Base-by-base conservation (phyloP, 2,329 filamentous ascomycete genomes). In the Byssothecium circinans region DNA sequence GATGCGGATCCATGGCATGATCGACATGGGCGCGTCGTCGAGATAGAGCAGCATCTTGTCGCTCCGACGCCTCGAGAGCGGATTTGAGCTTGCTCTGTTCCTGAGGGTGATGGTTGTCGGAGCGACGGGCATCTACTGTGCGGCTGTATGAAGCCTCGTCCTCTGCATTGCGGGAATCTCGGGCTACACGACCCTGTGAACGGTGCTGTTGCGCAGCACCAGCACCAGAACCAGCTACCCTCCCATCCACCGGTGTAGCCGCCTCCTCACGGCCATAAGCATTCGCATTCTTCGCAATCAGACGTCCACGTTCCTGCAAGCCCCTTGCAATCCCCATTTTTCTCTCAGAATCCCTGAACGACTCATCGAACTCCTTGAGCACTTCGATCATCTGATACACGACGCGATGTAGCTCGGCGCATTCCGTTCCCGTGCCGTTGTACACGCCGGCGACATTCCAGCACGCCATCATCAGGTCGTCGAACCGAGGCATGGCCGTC, bases 371-470 rank as follows among this genome's bases (percentile, higher is more conserved):
- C 32, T 65, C 62, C 19, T 53, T 49, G 2, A 69, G 52, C 1
- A 62, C 64, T 6, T 48, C 39, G 17, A 62, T 58, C n/a, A 69
- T 47, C 8, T 62, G 60, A 1, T 52, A 51, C 3, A 68, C 57
- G 2, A 55, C 52, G 4, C 44, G 51, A 35, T 67, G 60, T 10
- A 69, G 53, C 8, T 59, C 62, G 1, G 55, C 48, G 18, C 61
- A 61, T 41, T 68, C 61, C 11, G 53, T 63, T 1, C 63, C 64
- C 2, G 57, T 47, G 15, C 57, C 49, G 15, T 53, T 47, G 41
- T 67, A 65, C n/a, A 69, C 50, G 0, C 57, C 59, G 2, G 67
- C 56, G 2, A 65, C 59, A 27, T 68, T 69, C 64, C 64, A 68
- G 0, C 59, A 53, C 12, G 65, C 64, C 38, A 56, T 59, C 52